These are phyloP conservation scores for Athelia psychrophila DNA, from an alignment of 1,284 basidiomycete species.

Conservation along the genomic window DNA sequence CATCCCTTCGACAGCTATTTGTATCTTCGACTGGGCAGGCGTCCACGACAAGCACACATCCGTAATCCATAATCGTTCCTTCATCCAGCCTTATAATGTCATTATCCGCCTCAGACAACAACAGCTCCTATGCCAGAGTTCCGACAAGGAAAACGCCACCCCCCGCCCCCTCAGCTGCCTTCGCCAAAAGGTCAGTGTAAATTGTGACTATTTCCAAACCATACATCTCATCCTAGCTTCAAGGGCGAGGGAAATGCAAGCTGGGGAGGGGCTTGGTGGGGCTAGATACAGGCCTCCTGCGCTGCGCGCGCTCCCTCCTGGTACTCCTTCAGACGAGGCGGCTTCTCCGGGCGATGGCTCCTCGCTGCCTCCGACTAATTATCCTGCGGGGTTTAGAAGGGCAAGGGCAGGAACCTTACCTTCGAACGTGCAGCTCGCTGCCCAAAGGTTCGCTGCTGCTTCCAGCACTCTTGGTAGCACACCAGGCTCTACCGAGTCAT, in stretches of 20 bases:
- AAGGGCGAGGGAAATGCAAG: constrained; percentile 81
- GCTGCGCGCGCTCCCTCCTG: constrained; percentile 67
- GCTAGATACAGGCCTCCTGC: constrained; percentile 77
- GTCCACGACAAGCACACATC: constrained; percentile 39
- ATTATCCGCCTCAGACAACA: constrained; percentile 79
- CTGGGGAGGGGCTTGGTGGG: constrained; percentile 61
- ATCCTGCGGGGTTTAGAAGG: constrained; percentile 77
- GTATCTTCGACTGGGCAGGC: constrained; percentile 21
- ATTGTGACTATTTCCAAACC: constrained; percentile 10
- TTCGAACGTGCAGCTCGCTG: constrained; percentile 84
- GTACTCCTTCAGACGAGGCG: constrained; percentile 69
- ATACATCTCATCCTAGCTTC: constrained; percentile 9
- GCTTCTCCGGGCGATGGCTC: constrained; percentile 55
- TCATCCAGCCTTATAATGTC: constrained; percentile 77
- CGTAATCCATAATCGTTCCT: constrained; percentile 82
- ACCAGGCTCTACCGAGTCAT: constrained; percentile 60
- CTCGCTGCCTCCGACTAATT: constrained; percentile 63
- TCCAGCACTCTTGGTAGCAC: constrained; percentile 53
- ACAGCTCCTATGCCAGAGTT: constrained; percentile 71
- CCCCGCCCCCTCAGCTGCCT: constrained; percentile 85
- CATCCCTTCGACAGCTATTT: constrained; percentile 2
- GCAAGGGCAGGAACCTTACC: constrained; percentile 87
- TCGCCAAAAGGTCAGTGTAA: constrained; percentile 71
- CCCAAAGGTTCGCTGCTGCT: constrained; percentile 75
- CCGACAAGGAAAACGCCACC: constrained; percentile 85